phyloP scores from a whole-genome alignment of 495 filamentous ascomycete species.

The Sabuloglossum arenarium region DNA sequence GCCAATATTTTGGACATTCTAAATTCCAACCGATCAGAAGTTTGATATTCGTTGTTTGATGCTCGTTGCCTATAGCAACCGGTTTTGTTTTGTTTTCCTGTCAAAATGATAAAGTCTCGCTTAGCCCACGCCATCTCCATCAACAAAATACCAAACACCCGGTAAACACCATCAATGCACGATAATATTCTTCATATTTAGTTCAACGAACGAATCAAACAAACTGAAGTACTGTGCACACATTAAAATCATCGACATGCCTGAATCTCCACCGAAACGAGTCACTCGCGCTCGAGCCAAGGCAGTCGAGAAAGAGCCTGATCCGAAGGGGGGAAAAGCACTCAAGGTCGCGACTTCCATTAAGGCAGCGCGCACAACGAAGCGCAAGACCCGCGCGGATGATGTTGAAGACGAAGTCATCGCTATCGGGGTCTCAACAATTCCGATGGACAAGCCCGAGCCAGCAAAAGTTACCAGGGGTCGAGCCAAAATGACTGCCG shows the following conservation, averaged over 20 bases:
- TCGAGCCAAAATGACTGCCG: neutral
- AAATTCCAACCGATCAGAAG: no score
- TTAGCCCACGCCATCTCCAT: neutral
- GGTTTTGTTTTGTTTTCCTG: neutral
- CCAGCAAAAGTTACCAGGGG: slow-evolving; percentile 1
- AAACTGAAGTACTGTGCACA: neutral
- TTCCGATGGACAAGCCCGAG: neutral
- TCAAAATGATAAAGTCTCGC: neutral
- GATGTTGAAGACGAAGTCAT: slow-evolving; percentile 4
- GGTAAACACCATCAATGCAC: neutral
- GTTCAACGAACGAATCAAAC: neutral
- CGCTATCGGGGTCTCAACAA: neutral
- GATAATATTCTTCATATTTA: neutral
- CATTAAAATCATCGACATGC: neutral
- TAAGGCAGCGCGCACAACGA: neutral
- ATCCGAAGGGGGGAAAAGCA: neutral
- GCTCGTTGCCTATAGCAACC: neutral
- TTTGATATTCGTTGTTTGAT: neutral
- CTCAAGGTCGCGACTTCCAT: neutral
- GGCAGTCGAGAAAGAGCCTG: slow-evolving; percentile 1
- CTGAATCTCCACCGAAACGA: slow-evolving; percentile 6
- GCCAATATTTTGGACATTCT: no score
- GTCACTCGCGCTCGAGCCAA: slow-evolving; percentile 7
- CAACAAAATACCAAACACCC: neutral
- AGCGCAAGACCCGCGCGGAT: slow-evolving; percentile 5